Evolutionary conservation across 2,329 filamentous ascomycete species (phyloP).

Genomic region (Madurella mycetomatis): DNA sequence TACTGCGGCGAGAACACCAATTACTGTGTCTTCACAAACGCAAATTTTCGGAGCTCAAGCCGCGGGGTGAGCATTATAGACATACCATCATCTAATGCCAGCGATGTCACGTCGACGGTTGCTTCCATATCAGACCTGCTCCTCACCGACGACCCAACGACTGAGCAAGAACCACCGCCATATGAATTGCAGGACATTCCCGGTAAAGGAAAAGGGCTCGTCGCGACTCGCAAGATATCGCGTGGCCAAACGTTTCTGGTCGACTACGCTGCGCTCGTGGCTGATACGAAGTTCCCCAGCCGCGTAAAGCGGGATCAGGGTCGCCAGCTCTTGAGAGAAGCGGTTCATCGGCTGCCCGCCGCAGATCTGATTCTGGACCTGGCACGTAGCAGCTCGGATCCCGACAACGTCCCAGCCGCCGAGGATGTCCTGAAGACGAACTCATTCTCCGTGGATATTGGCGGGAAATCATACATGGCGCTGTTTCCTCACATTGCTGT

Average conservation of each 20-base stretch:
- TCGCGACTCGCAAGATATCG: conserved; percentile 31
- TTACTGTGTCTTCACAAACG: conserved; percentile 28
- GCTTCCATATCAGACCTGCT: background rate
- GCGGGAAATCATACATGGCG: conserved; percentile 25
- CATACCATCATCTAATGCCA: background rate
- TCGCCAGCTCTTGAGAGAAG: conserved; percentile 27
- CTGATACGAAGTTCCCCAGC: conserved; percentile 23
- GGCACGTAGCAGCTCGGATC: conserved; percentile 29
- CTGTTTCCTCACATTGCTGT: conserved; percentile 35
- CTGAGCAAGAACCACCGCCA: conserved; percentile 16
- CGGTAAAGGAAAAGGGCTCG: conserved; percentile 32
- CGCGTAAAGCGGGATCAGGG: conserved; percentile 23
- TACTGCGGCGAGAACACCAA: conserved; percentile 20
- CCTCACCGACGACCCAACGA: background rate
- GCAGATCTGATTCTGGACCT: conserved; percentile 27
- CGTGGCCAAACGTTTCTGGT: conserved; percentile 32
- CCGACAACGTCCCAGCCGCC: conserved; percentile 23
- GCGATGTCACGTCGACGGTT: conserved; percentile 1
- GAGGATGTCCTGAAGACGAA: conserved; percentile 36
- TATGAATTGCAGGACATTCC: conserved; percentile 30
- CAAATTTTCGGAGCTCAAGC: conserved; percentile 15
- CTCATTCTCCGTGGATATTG: conserved; percentile 29
- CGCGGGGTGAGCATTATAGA: conserved; percentile 12
- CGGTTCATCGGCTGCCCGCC: conserved; percentile 28
- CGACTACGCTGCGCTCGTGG: conserved; percentile 30